Evolutionary conservation across 1,139 yeast genomes (phyloP).

Genomic region (Candida glucosophila): DNA sequence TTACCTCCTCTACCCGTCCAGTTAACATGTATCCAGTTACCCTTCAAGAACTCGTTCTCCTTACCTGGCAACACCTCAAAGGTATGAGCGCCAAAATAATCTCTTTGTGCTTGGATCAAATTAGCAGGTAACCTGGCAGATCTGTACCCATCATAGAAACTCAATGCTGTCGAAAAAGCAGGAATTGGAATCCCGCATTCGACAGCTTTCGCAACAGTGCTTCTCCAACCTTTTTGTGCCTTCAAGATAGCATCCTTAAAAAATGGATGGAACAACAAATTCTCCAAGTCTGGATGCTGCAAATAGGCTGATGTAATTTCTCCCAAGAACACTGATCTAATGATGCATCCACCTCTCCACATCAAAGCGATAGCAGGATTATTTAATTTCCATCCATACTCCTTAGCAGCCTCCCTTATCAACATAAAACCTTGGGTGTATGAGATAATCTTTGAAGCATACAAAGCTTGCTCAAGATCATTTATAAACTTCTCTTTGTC

Average conservation of each 20-base stretch:
- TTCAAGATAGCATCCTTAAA: constrained; percentile 83
- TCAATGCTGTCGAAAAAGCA: constrained; percentile 92
- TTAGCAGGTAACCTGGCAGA: constrained; percentile 93
- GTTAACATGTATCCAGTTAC: constrained; percentile 86
- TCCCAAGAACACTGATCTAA: constrained; percentile 95
- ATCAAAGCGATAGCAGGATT: constrained; percentile 96
- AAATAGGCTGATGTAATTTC: constrained; percentile 97
- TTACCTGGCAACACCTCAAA: constrained; percentile 88
- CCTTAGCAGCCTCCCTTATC: constrained; percentile 96
- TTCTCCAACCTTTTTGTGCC: constrained; percentile 97
- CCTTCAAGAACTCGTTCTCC: constrained; percentile 65
- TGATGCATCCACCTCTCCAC: constrained; percentile 99
- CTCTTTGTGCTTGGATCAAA: constrained; percentile 98
- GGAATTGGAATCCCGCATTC: constrained; percentile 93
- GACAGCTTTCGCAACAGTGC: constrained; percentile 69
- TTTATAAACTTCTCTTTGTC: constrained; percentile 82
- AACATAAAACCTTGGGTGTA: constrained; percentile 99
- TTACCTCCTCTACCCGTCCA: constrained; percentile 99
- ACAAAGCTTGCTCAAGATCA: constrained; percentile 94
- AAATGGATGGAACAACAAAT: constrained; percentile 92
- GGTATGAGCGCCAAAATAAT: constrained; percentile 99
- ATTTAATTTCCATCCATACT: constrained; percentile 95
- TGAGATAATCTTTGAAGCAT: constrained; percentile 97
- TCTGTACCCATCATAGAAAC: constrained; percentile 99
- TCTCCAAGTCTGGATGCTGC: constrained; percentile 86